Base-by-base conservation (phyloP, 768 basidiomycete species). In the Russula dissimulans region DNA sequence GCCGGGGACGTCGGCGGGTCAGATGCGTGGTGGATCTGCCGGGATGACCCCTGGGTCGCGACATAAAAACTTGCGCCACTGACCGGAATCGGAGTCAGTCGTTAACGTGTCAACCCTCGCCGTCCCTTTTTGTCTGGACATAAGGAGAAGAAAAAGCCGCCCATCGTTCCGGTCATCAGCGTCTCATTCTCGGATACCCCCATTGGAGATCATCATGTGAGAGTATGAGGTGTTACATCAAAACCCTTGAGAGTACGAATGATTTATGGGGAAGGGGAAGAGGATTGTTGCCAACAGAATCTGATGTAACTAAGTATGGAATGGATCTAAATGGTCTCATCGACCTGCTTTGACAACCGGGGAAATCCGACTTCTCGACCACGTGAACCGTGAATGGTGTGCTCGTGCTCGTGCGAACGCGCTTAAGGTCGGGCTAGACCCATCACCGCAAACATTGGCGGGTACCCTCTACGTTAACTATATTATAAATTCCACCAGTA, bases 31-130 rank as follows among this genome's bases (percentile, higher is more conserved):
- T n/a, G 56, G 45, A 2, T 12, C 55, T 43, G 62, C 64, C n/a
- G 64, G 62, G 12, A 59, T 65, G 57, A 63, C 64, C 26, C 65
- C 65, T 26, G 56, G 50, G 4, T 48, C 56, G 44, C 58, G 65
- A 18, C 39, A 56, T 29, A 53, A 52, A 42, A 59, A 43, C 5
- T 48, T 59, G 18, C 51, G 57, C 38, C 56, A 18, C 41, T 64
- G 51, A 56, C 22, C 15, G 18, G 47, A 43, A 42, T 18, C 3
- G 2, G 52, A 43, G 41, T n/a, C 32, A 17, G 50, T 56, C 36
- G 38, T 29, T 41, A 50, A 44, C 42, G 10, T 55, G 4, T 10
- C 48, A 15, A 36, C 31, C n/a, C 48, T n/a, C n/a, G 31, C 29
- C 4, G 38, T 57, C 17, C 7, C 51, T 45, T 17, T 15, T 22